Evolutionary conservation across 345 rosid genomes (phyloP).

Genomic region (Eucalyptus albens): DNA sequence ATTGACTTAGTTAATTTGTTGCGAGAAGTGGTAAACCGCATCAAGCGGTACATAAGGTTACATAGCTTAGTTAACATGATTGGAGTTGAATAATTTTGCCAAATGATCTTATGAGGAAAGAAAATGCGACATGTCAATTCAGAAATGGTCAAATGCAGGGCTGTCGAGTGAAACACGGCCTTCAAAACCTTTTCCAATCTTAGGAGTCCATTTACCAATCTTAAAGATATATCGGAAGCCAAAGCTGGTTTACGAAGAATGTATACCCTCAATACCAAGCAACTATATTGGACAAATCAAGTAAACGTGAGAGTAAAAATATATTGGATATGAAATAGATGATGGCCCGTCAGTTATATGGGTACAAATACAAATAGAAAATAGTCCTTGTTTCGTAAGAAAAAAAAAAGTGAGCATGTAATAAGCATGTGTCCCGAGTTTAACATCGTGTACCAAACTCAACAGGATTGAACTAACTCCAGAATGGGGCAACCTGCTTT

Average conservation of each 20-base stretch:
- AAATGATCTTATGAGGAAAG: neutral
- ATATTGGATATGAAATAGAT: no score
- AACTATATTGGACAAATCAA: no score
- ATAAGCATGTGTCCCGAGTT: neutral
- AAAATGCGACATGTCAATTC: neutral
- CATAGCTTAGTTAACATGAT: neutral
- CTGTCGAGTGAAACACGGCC: neutral
- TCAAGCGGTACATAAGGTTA: neutral
- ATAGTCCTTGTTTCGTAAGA: neutral
- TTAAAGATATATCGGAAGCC: neutral
- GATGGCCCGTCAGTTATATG: neutral
- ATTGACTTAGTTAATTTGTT: neutral
- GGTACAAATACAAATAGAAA: neutral
- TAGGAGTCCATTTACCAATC: neutral
- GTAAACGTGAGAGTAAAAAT: no score
- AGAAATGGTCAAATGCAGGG: neutral
- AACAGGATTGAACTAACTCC: neutral
- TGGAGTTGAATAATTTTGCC: neutral
- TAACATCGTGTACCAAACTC: neutral
- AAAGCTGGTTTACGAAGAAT: neutral
- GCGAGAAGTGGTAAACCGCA: neutral
- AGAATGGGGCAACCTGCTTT: neutral
- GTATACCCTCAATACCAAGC: neutral
- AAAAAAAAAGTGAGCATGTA: neutral
- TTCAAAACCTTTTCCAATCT: neutral